phyloP scores from a whole-genome alignment of 164 flowering plant genomes.

The grape (Vitis vinifera) region DNA sequence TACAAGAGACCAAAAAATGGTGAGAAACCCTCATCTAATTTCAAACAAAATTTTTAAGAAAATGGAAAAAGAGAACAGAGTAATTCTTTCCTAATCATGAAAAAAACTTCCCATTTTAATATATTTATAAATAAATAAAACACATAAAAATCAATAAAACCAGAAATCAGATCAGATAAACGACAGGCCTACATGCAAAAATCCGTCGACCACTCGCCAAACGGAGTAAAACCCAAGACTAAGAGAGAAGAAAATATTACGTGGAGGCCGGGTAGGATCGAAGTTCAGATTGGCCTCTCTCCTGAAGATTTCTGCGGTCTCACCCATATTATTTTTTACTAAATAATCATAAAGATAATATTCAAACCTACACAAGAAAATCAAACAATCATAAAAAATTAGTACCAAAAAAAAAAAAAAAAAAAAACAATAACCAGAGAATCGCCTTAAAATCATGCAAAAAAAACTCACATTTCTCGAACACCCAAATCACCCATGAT shows the following conservation, averaged over 20 bases:
- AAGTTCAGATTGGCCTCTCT: background rate
- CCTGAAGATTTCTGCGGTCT: conserved; percentile 7
- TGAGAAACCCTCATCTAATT: too few species aligned
- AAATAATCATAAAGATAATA: conserved; percentile 12
- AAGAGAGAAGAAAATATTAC: background rate
- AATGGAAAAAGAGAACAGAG: too few species aligned
- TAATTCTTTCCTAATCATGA: too few species aligned
- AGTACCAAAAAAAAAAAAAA: background rate
- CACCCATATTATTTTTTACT: conserved; percentile 1
- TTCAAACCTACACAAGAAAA: conserved; percentile 3
- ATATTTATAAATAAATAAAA: too few species aligned
- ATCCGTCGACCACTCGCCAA: background rate
- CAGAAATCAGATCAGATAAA: too few species aligned
- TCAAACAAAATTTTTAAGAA: too few species aligned
- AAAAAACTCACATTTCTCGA: background rate
- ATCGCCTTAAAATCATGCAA: background rate
- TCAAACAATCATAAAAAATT: background rate
- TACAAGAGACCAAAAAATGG: too few species aligned
- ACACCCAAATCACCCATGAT: background rate
- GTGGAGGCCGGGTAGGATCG: background rate
- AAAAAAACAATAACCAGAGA: background rate
- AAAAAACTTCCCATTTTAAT: too few species aligned
- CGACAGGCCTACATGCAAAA: too few species aligned
- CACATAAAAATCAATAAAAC: too few species aligned
- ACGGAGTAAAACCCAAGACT: background rate